phyloP scores from a whole-genome alignment of 768 basidiomycete genomes.

The Termitomyces sp. region DNA sequence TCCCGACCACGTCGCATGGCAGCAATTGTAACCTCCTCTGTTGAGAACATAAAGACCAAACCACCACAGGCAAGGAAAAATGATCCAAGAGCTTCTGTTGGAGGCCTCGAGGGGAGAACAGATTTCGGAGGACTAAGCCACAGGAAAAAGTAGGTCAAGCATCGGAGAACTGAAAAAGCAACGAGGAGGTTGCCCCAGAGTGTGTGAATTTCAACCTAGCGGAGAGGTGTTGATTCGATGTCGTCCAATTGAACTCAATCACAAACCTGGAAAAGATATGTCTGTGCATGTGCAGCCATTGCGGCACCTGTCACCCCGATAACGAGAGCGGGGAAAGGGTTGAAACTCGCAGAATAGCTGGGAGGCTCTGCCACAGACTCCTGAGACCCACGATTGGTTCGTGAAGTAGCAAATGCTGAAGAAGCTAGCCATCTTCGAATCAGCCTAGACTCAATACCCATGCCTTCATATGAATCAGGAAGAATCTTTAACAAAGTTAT shows the following conservation, averaged over 20 bases:
- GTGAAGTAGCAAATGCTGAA: slow-evolving; percentile 36
- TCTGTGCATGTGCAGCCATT: slow-evolving; percentile 90
- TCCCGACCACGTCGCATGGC: slow-evolving; percentile 90
- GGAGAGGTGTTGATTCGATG: background rate
- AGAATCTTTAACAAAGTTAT: background rate
- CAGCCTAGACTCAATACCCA: slow-evolving; percentile 80
- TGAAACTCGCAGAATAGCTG: slow-evolving; percentile 76
- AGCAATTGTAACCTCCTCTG: slow-evolving; percentile 84
- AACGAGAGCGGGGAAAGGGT: slow-evolving; percentile 89
- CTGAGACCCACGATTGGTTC: slow-evolving; percentile 24
- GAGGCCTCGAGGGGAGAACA: slow-evolving; percentile 86
- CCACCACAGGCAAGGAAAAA: slow-evolving; percentile 90
- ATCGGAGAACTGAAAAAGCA: slow-evolving; percentile 74
- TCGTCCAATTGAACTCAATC: background rate
- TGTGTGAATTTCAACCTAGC: slow-evolving; percentile 80
- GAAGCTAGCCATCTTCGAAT: slow-evolving; percentile 73
- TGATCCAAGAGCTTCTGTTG: slow-evolving; percentile 86
- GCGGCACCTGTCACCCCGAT: slow-evolving; percentile 92
- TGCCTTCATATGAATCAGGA: slow-evolving; percentile 25
- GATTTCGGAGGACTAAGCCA: slow-evolving; percentile 85
- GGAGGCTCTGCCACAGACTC: slow-evolving; percentile 61
- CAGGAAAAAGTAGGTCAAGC: slow-evolving; percentile 91
- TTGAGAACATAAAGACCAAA: slow-evolving; percentile 84
- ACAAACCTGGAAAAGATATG: slow-evolving; percentile 80
- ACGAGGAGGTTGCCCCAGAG: slow-evolving; percentile 90